Evolutionary conservation across 2,329 filamentous ascomycete species (phyloP).

Genomic region (Botrytis tulipae): DNA sequence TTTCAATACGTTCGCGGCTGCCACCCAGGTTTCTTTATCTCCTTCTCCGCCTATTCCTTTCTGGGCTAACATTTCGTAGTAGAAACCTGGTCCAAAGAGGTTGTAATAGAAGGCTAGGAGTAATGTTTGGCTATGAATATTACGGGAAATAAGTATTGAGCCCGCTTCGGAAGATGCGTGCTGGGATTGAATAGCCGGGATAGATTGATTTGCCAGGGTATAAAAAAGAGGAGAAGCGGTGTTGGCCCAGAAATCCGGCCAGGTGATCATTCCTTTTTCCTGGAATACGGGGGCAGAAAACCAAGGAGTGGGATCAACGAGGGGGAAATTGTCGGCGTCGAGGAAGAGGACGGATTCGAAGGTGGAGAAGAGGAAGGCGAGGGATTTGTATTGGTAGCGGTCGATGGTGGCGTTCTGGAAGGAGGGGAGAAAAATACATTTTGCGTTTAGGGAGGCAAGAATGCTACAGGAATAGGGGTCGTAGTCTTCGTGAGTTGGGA

Average conservation of each 20-base stretch:
- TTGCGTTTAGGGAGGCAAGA: slow-evolving; percentile 42
- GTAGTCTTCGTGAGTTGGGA: slow-evolving; percentile 41
- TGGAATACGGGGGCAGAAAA: slow-evolving; percentile 45
- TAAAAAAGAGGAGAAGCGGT: slow-evolving; percentile 43
- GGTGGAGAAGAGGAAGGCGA: slow-evolving; percentile 49
- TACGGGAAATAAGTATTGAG: slow-evolving; percentile 15
- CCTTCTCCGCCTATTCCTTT: slow-evolving; percentile 19
- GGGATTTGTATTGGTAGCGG: slow-evolving; percentile 48
- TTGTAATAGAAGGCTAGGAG: slow-evolving; percentile 22
- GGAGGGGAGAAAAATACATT: slow-evolving; percentile 43
- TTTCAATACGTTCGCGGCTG: not conserved
- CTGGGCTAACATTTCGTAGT: slow-evolving; percentile 16
- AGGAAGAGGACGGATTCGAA: slow-evolving; percentile 50
- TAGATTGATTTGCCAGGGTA: slow-evolving; percentile 37
- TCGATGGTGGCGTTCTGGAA: slow-evolving; percentile 37
- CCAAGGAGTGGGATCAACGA: slow-evolving; percentile 43
- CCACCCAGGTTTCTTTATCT: slow-evolving; percentile 21
- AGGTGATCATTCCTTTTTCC: slow-evolving; percentile 44
- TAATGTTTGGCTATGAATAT: not conserved
- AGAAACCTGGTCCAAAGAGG: slow-evolving; percentile 19
- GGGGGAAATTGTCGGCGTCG: slow-evolving; percentile 48
- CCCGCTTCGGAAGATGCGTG: slow-evolving; percentile 22
- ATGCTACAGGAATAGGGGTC: slow-evolving; percentile 42
- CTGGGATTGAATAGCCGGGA: not conserved
- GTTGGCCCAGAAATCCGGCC: slow-evolving; percentile 48